Percentiles rank a stretch among this genome's conserved stretches.
Evolutionary conservation across 2,329 filamentous ascomycete genomes (phyloP).

Genomic region (Claviceps purpurea): DNA sequence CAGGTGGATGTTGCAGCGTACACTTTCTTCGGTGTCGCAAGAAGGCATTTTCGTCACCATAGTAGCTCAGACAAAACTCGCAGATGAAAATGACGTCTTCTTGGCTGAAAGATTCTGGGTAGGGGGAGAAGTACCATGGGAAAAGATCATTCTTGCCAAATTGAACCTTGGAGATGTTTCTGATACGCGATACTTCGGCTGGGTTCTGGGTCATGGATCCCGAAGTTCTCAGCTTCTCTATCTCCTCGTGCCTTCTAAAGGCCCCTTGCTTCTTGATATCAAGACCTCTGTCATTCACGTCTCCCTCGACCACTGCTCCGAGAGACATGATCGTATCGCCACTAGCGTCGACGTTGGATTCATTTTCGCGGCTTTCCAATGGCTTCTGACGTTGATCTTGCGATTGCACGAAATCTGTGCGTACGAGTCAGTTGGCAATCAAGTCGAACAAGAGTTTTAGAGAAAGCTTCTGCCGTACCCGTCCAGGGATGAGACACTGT

Average conservation of each 20-base stretch:
- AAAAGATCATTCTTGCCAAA: constrained; percentile 88
- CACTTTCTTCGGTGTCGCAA: constrained; percentile 80
- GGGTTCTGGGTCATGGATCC: constrained; percentile 99
- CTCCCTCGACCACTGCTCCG: constrained; percentile 35
- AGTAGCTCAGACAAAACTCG: constrained; percentile 93
- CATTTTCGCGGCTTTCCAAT: constrained; percentile 27
- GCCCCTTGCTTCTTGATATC: constrained; percentile 33
- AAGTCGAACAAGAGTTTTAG: background rate
- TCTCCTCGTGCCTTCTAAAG: constrained; percentile 78
- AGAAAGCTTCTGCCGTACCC: constrained; percentile 13
- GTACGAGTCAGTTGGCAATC: background rate
- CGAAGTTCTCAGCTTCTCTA: constrained; percentile 85
- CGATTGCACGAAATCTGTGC: constrained; percentile 32
- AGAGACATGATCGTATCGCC: constrained; percentile 32
- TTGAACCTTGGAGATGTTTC: constrained; percentile 86
- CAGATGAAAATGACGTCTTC: constrained; percentile 90
- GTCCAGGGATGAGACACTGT: constrained; percentile 41
- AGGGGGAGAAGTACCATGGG: constrained; percentile 98
- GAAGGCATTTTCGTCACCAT: constrained; percentile 70
- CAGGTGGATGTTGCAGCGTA: constrained; percentile 79
- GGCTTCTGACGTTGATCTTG: constrained; percentile 32
- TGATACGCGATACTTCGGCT: constrained; percentile 87
- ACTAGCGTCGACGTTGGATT: constrained; percentile 30
- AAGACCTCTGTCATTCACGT: constrained; percentile 37
- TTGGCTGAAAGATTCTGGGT: constrained; percentile 77